Percentiles rank a stretch among this genome's conserved stretches.
phyloP scores from a whole-genome alignment of 2,329 filamentous ascomycete genomes.

The Bimuria novae-zelandiae region DNA sequence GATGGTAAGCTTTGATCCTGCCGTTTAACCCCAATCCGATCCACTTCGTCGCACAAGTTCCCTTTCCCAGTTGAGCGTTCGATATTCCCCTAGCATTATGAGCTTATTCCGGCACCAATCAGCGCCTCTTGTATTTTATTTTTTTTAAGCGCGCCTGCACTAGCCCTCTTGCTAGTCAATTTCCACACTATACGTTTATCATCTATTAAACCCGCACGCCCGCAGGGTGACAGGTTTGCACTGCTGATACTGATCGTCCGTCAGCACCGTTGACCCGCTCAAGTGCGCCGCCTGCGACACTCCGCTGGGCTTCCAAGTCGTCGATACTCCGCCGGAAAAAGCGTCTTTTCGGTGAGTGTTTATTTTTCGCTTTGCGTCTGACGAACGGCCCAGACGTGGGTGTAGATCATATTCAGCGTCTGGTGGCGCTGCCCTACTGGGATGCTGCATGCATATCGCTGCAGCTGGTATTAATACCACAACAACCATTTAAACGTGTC shows the following conservation, averaged over 20 bases:
- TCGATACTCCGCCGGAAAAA: slow-evolving; percentile 33
- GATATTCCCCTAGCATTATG: slow-evolving; percentile 37
- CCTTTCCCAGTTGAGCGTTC: slow-evolving; percentile 33
- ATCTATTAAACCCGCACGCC: slow-evolving; percentile 44
- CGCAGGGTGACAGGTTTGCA: slow-evolving; percentile 16
- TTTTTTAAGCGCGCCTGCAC: slow-evolving; percentile 40
- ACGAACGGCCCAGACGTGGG: slow-evolving; percentile 4
- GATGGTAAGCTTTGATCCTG: slow-evolving; percentile 41
- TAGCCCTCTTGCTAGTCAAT: slow-evolving; percentile 40
- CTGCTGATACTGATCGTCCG: background rate
- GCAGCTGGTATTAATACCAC: slow-evolving; percentile 24
- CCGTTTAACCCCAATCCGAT: slow-evolving; percentile 13
- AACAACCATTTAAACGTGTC: slow-evolving; percentile 20
- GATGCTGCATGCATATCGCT: slow-evolving; percentile 25
- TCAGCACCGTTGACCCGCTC: slow-evolving; percentile 1
- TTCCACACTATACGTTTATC: slow-evolving; percentile 45
- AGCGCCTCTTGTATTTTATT: slow-evolving; percentile 40
- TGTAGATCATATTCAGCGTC: slow-evolving; percentile 14
- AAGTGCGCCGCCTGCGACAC: slow-evolving; percentile 35
- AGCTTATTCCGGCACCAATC: slow-evolving; percentile 41
- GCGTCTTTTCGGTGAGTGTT: slow-evolving; percentile 40
- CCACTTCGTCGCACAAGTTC: slow-evolving; percentile 30
- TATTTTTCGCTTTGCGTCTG: slow-evolving; percentile 6
- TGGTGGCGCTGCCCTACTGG: slow-evolving; percentile 18
- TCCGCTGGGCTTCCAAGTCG: slow-evolving; percentile 38